Base-by-base conservation (phyloP, 345 rosid genomes). In the Aquilaria sinensis region DNA sequence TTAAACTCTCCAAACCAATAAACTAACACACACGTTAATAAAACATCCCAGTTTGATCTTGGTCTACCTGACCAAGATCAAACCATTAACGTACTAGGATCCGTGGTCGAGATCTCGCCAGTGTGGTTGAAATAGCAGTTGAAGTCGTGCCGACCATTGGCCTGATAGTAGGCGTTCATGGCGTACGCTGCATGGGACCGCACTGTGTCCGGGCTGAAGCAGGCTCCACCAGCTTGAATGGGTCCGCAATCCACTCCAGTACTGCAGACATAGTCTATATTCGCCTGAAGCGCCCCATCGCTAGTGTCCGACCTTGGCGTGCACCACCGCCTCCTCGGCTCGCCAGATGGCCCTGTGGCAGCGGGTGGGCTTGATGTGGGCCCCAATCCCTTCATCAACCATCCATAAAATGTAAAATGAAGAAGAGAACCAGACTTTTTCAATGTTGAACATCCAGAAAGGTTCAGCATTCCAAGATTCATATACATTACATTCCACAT, bases 221-320 rank as follows among this genome's bases (percentile, higher is more conserved):
- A 85, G 2, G 79, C 7, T 64, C 89, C 91, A 48, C 87, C 89
- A 0, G 51, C 31, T 61, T 78, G 82, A 65, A 88, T 83, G 5
- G 88, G 70, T 66, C 14, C 50, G 71, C 95, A 88, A 47, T 85
- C 77, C 47, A 85, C 67, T 15, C 80, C 82, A 0, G 3, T 57
- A 70, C 88, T 82, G 53, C 95, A 85, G 47, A 72, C 85, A 77
- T 76, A 88, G 66, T 88, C 96, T 60, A 88, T 74, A 60, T 88
- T 88, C 61, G 72, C 70, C 69, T 88, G 96, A 60, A 88, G 53
- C 66, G 74, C 75, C 46, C 76, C 75, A 51, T 80, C 77, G 12
- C 63, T 72, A 5, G 78, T 80, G 65, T 75, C 64, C 0, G 81
- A 8, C 67, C 57, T 70, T 1, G 91, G 78, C 61, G 85, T 80